A percentile compares a stretch with the other conserved stretches of the same genome.
phyloP scores from a whole-genome alignment of 2,329 filamentous ascomycete species.

The Penicillium brevicompactum region DNA sequence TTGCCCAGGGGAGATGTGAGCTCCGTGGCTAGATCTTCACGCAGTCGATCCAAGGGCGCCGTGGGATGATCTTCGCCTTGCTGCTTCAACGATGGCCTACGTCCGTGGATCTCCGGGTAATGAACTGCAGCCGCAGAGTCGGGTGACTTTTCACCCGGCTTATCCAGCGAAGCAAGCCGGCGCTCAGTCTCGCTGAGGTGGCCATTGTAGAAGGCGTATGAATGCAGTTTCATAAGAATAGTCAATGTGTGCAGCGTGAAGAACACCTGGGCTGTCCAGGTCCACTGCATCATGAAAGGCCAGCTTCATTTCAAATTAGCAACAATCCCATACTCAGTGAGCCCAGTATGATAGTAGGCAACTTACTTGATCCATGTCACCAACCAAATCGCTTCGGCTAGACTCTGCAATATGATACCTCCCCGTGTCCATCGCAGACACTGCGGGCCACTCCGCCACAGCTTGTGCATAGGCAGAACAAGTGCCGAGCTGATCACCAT shows the following conservation, averaged over 20 bases:
- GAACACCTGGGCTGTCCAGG: slow-evolving; percentile 97
- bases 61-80: slow-evolving; percentile 41
- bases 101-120: slow-evolving; percentile 63
- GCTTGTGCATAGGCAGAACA: slow-evolving; percentile 71
- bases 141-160: slow-evolving; percentile 65
- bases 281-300: slow-evolving; percentile 85
- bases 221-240: slow-evolving; percentile 98
- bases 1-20: slow-evolving; percentile 87
- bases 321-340: too few species aligned
- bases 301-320: slow-evolving; percentile 47
- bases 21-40: slow-evolving; percentile 86
- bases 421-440: slow-evolving; percentile 71
- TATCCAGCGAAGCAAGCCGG: slow-evolving; percentile 79
- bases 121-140: slow-evolving; percentile 65
- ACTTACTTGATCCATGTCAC: slow-evolving; percentile 72
- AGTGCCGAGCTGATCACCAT: slow-evolving; percentile 80
- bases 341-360: background rate
- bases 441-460: slow-evolving; percentile 61
- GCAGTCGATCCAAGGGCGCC: slow-evolving; percentile 65
- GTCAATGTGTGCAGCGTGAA: slow-evolving; percentile 87
- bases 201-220: slow-evolving; percentile 96
- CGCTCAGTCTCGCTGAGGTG: slow-evolving; percentile 87
- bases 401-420: slow-evolving; percentile 80
- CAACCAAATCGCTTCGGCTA: slow-evolving; percentile 80
- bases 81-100: slow-evolving; percentile 28